Conservation (phyloP, 2,329 filamentous ascomycete species). For the Talaromyces sp. region DNA sequence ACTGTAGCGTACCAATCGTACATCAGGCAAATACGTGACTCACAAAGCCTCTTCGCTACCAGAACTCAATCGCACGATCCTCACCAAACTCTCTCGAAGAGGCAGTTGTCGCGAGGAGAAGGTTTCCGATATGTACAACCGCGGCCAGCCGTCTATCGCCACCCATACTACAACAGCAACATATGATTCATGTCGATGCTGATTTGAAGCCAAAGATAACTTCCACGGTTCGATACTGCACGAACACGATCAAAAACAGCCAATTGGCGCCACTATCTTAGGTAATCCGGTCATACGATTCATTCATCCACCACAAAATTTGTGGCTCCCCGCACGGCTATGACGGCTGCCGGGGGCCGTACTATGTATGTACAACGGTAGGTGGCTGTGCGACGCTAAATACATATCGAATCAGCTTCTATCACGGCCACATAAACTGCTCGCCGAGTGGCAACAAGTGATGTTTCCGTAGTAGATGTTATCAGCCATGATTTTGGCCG, state of each 20-base stretch:
- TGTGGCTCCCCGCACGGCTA: slow-evolving; percentile 1
- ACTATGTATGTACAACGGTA: neutral
- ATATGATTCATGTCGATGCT: neutral
- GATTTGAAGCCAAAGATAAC: neutral
- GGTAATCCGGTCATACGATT: neutral
- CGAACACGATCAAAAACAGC: neutral
- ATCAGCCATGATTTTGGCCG: neutral
- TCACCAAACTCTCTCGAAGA: neutral
- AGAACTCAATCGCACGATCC: neutral
- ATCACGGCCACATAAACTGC: neutral
- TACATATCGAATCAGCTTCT: neutral
- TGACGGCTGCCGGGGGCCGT: neutral
- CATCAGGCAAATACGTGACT: neutral
- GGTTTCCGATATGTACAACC: neutral
- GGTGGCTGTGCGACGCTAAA: neutral
- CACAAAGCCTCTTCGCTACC: neutral
- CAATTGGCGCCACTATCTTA: neutral
- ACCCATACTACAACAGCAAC: neutral
- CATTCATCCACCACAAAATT: neutral
- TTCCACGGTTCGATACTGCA: neutral
- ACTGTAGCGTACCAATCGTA: neutral
- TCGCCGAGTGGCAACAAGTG: neutral
- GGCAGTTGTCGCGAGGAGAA: neutral
- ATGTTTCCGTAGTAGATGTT: neutral
- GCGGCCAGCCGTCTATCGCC: neutral